Base-by-base conservation (phyloP, 2,329 filamentous ascomycete species). In the Xylaria sp. region DNA sequence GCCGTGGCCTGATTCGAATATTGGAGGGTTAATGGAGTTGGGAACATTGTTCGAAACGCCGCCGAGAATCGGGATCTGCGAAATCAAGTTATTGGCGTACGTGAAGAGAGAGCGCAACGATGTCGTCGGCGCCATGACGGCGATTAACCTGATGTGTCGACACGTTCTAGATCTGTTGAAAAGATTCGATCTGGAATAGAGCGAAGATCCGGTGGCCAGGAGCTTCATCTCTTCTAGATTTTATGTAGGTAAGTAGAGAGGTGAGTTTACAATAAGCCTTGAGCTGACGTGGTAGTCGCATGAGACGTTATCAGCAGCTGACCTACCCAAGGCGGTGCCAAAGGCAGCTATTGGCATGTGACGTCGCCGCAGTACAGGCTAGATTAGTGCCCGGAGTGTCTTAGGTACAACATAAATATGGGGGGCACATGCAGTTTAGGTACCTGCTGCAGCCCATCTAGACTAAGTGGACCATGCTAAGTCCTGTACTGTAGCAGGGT, bases 71-170 rank as follows among this genome's bases (percentile, higher is more conserved):
- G 78, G 77, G 8, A 78, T 41, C 66, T 81, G 80, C 13, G 78
- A 78, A 60, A 82, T 34, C 44, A 82, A 69, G 72, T 74, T 77
- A 72, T 76, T 77, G 50, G 79, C 78, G 64, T 80, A 79, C 12
- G 78, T 75, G 66, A 81, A 61, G 48, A 78, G 68, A 9, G 76
- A 73, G 56, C 79, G 78, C 54, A 81, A 59, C 7, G 78, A 81
- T 48, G 71, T 59, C 20, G 76, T 70, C 23, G 74, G 74, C 39
- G 75, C 74, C 76, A 78, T 77, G 62, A n/a, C 48, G 52, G 73
- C 20, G 20, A 50, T n/a, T 12, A 23, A 13, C 10, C 9, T 56
- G 37, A 18, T 39, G 39, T 52, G 50, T 56, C 10, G 39, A 31
- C 41, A 55, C n/a, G 25, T 34, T 20, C 2, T 39, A 37, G 23